Evolutionary conservation across 345 rosid species (phyloP).

Genomic region (Punica granatum): DNA sequence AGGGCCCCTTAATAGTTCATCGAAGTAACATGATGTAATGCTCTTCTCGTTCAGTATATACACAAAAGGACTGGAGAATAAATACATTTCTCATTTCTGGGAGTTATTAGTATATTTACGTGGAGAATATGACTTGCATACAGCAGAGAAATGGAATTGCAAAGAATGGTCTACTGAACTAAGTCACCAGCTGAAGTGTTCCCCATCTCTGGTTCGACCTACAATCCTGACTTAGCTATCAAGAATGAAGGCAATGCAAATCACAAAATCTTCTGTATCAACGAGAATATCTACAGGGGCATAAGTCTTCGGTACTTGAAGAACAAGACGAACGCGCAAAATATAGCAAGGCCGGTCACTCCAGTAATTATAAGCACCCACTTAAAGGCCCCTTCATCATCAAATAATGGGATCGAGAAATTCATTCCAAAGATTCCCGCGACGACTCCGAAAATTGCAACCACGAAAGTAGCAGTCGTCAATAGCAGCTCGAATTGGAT

Average conservation of each 20-base stretch:
- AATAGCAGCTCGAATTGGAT: constrained; percentile 92
- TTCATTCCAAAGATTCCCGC: constrained; percentile 98
- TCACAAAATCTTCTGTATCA: background rate
- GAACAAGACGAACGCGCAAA: constrained; percentile 78
- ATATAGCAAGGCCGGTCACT: constrained; percentile 46
- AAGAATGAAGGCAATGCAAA: background rate
- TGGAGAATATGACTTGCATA: background rate
- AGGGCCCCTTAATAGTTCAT: background rate
- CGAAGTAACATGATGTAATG: background rate
- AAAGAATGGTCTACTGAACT: background rate
- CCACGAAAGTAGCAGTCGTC: constrained; percentile 90
- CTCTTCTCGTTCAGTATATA: background rate
- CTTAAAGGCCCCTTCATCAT: constrained; percentile 57
- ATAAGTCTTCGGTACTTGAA: constrained; percentile 88
- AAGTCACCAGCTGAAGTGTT: too few species aligned
- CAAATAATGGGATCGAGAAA: constrained; percentile 60
- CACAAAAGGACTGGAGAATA: background rate
- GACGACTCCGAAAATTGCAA: constrained; percentile 92
- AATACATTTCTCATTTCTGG: background rate
- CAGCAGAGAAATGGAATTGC: background rate
- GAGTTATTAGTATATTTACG: background rate
- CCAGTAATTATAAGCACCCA: constrained; percentile 89
- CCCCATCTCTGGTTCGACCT: too few species aligned
- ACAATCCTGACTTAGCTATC: too few species aligned
- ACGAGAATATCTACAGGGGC: constrained; percentile 41